phyloP scores from a whole-genome alignment of 495 filamentous ascomycete genomes.

The Penicillium canescens region DNA sequence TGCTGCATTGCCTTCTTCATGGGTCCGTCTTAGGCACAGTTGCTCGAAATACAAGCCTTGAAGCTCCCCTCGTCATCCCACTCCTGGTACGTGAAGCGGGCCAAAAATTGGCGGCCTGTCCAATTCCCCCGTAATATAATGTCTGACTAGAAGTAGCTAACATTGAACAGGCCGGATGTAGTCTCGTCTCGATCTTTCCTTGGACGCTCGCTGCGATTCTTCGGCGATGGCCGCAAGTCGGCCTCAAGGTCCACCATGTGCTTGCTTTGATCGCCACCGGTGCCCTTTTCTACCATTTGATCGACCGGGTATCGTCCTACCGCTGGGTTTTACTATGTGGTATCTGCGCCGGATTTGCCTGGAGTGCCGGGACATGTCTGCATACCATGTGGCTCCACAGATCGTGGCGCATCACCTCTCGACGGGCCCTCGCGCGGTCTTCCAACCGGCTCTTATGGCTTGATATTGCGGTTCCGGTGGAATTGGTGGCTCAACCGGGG shows the following conservation, averaged over 20 bases:
- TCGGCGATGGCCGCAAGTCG: not conserved
- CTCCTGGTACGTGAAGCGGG: not conserved
- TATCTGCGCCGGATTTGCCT: not conserved
- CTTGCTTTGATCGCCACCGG: not conserved
- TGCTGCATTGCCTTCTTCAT: not conserved
- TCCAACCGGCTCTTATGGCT: slow-evolving; percentile 1
- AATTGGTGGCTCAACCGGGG: not conserved
- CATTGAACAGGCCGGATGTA: slow-evolving; percentile 1
- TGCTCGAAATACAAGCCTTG: not conserved
- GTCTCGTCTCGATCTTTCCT: slow-evolving; percentile 6
- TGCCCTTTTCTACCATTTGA: slow-evolving; percentile 5
- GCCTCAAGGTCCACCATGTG: slow-evolving; percentile 5
- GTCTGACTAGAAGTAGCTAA: not conserved
- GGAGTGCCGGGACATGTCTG: not conserved
- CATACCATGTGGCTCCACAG: slow-evolving; percentile 4
- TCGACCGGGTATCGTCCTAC: not conserved
- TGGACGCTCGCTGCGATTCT: slow-evolving; percentile 6
- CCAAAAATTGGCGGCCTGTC: not conserved
- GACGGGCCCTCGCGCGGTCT: not conserved
- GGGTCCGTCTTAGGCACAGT: not conserved
- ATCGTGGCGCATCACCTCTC: not conserved
- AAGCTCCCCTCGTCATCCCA: slow-evolving; percentile 2
- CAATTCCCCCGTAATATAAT: not conserved
- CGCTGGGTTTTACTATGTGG: slow-evolving; percentile 7
- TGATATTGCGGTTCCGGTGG: not conserved